These are phyloP conservation scores for Mimosa pudica DNA, from an alignment of 306 rosid species.

Conservation along the genomic window DNA sequence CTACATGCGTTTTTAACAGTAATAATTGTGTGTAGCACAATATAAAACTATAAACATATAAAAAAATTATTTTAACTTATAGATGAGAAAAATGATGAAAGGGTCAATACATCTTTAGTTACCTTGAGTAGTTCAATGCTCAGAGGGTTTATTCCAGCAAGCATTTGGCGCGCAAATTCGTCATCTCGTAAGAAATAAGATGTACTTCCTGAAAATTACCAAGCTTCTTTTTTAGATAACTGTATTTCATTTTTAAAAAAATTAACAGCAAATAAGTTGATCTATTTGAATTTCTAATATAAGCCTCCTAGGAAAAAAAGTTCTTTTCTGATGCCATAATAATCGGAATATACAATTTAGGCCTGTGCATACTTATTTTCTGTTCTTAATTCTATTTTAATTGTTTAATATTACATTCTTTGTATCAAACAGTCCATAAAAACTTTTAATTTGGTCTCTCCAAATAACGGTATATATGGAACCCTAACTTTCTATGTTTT, in stretches of 20 bases:
- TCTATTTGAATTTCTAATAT: too few relatives aligned
- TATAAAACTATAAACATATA: not conserved
- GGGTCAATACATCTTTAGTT: not conserved
- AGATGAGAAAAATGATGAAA: not conserved
- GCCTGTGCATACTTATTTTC: too few relatives aligned
- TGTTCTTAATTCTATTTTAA: too few relatives aligned
- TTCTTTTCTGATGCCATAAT: not conserved
- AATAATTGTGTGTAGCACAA: not conserved
- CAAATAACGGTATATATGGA: not conserved
- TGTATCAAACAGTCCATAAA: not conserved
- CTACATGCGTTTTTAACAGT: not conserved
- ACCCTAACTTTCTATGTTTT: not conserved
- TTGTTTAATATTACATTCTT: not conserved
- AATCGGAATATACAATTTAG: too few relatives aligned
- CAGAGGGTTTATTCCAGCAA: conserved; percentile 48
- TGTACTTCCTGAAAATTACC: conserved; percentile 33
- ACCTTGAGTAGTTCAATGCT: conserved; percentile 51
- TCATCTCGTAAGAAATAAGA: conserved; percentile 41
- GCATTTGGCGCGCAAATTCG: conserved; percentile 51
- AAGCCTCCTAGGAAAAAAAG: too few relatives aligned
- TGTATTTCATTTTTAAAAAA: too few relatives aligned
- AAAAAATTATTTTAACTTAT: not conserved
- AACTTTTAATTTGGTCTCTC: too few relatives aligned
- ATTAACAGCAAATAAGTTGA: not conserved
- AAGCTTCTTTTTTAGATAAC: too few relatives aligned